phyloP scores from a whole-genome alignment of 2,329 filamentous ascomycete genomes.

The Colletotrichum sp. region DNA sequence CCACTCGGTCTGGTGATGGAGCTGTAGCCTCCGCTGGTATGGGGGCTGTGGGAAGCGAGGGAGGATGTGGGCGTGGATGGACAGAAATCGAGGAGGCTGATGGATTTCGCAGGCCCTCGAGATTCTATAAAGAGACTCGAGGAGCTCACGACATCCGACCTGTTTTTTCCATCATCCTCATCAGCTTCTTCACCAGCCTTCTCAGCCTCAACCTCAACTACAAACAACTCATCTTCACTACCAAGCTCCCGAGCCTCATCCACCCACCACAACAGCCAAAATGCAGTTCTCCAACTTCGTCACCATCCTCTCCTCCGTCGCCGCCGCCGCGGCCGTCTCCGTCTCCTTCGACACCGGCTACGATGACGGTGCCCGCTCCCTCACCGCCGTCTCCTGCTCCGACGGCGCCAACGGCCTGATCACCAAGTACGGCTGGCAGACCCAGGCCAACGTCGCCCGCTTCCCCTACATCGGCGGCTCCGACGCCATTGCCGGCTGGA shows the following conservation, averaged over 20 bases:
- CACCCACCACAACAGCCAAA: slow-evolving; percentile 31
- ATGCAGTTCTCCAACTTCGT: slow-evolving; percentile 50
- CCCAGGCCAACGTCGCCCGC: slow-evolving; percentile 52
- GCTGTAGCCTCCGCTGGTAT: neutral
- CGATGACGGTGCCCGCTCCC: slow-evolving; percentile 61
- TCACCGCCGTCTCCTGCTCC: slow-evolving; percentile 68
- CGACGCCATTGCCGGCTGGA: slow-evolving; percentile 58
- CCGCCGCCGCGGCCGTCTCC: slow-evolving; percentile 39
- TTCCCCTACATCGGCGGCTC: slow-evolving; percentile 64
- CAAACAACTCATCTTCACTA: neutral
- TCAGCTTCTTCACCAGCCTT: slow-evolving; percentile 13
- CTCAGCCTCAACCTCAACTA: neutral
- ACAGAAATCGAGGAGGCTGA: neutral
- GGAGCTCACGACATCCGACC: neutral
- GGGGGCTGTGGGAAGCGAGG: neutral
- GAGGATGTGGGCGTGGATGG: neutral
- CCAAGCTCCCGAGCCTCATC: neutral
- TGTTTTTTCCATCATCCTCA: neutral
- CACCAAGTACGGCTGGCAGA: slow-evolving; percentile 64
- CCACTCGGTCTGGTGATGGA: slow-evolving; percentile 12
- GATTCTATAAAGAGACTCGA: slow-evolving; percentile 8
- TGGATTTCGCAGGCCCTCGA: neutral
- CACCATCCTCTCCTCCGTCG: slow-evolving; percentile 41
- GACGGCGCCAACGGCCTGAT: slow-evolving; percentile 72
- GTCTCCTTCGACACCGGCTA: slow-evolving; percentile 78